These are phyloP conservation scores for Cytospora piceicola DNA, from an alignment of 2,329 filamentous ascomycete species.

Conservation along the genomic window DNA sequence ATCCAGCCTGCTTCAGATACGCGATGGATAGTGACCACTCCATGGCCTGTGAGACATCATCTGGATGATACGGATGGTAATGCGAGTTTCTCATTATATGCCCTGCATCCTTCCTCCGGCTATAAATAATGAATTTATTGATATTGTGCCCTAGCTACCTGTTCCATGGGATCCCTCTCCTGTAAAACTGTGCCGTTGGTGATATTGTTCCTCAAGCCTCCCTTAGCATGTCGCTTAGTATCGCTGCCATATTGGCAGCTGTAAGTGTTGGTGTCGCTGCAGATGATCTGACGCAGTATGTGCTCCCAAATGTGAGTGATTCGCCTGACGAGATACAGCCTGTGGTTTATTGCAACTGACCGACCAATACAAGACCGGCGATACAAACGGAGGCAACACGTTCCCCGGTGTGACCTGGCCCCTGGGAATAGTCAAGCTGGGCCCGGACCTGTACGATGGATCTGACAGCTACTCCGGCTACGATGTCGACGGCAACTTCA, in stretches of 20 bases:
- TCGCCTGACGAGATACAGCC: background rate
- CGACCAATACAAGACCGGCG: constrained; percentile 46
- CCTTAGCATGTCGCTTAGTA: background rate
- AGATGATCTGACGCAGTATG: constrained; percentile 41
- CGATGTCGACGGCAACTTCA: constrained; percentile 54
- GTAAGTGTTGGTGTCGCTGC: constrained; percentile 6
- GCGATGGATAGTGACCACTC: background rate
- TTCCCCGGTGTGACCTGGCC: constrained; percentile 55
- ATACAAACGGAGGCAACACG: constrained; percentile 51
- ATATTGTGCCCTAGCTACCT: background rate
- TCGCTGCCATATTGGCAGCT: background rate
- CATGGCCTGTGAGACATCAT: background rate
- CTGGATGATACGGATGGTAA: background rate
- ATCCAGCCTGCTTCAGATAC: background rate
- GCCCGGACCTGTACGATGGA: constrained; percentile 53
- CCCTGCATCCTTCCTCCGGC: background rate
- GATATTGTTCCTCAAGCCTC: background rate
- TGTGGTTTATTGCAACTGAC: background rate
- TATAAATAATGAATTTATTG: background rate
- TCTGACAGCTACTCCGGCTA: constrained; percentile 59
- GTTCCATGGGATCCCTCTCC: background rate
- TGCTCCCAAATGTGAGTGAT: constrained; percentile 36
- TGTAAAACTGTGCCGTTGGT: background rate
- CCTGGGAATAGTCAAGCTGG: constrained; percentile 54
- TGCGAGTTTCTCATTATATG: background rate